Evolutionary conservation across 768 basidiomycete species (phyloP), one percentile per base, ranked within the genome.

Genomic region (Pleurotus ostreatus): DNA sequence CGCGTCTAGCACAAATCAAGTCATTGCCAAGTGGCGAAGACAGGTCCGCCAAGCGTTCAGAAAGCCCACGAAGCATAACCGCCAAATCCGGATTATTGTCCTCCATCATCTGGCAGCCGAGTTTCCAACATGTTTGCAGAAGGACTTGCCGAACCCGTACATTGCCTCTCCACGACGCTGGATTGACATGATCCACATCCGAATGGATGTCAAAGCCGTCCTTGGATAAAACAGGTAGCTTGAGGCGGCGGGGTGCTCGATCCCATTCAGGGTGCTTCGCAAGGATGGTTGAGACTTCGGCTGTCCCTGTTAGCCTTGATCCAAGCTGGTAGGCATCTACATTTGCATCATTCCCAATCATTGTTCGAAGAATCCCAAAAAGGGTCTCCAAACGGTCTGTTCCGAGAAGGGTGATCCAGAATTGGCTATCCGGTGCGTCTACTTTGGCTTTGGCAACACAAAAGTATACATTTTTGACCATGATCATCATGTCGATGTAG

Each of bases 181-280:
- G 73, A 16, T 67, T 68, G 37, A 74, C 63, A 46, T 76, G 74
- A 59, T 76, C 74, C 9, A 62, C 61, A 1, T 51, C 47, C 5
- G 59, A 34, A 3, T 59, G 59, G 12, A 72, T 43, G 34, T 66
- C 59, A 5, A 61, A 55, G 3, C 57, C 61, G n/a, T 66, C 63
- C 9, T 63, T 60, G 15, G 65, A 57, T 1, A 72, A 52, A 1
- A 61, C 57, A 8, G 68, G 70, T 0, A 75, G 60, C 49, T 67
- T 66, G 2, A 77, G 65, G 0, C 69, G 65, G 3, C 67, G 67
- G n/a, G 73, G 71, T 4, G 63, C 43, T 1, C 65, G 60, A 52
- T 76, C 75, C 74, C 75, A 78, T 2, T 75, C 59, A 1, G 74
- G 74, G 55, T 71, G 62, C 48, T 65, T 56, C 0, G 65, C 70